Base-by-base conservation (phyloP, 2,329 filamentous ascomycete genomes). In the Macroventuria anomochaeta region DNA sequence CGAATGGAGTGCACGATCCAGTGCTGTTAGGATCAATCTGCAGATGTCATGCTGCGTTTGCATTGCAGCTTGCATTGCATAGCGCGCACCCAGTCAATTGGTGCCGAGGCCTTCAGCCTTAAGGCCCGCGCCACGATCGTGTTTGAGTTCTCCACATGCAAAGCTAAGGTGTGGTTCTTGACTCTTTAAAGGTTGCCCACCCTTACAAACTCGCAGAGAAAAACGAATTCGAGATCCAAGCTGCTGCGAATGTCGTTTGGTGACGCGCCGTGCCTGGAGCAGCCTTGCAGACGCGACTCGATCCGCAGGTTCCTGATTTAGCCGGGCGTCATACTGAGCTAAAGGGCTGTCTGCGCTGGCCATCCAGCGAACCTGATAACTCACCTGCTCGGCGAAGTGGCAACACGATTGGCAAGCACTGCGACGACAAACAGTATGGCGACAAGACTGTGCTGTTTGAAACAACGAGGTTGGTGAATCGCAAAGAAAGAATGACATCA, bases 11-110 rank as follows among this genome's bases (percentile, higher is more conserved):
- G 39, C 39, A 49, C 28, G 29, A 44, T 39, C 44, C 58, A 53
- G 54, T 58, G 62, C 68, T 64, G 66, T 69, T 62, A 69, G 65
- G 63, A 69, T 58, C 65, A 67, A 65, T 61, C 62, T 62, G 56
- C 55, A 57, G 58, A 66, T 67, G 68, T 71, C 69, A 70, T 68
- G 59, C 39, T 68, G 69, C 69, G 55, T 49, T 51, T 57, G 53
- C 61, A 55, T 46, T 56, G 55, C 56, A 51, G 46, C 46, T 39
- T 47, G 57, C 42, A 53, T 46, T 53, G 57, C 54, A 54, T 54
- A 58, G 58, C 52, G 42, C 29, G 29, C 40, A 53, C 41, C 52
- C 46, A 52, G 58, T 37, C 31, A 23, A 44, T 54, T 59, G 66
- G 61, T 65, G 61, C 67, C 65, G 64, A 65, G 64, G 61, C 57